Conservation (phyloP, 768 basidiomycete species). For the Antrodiella citrinella region DNA sequence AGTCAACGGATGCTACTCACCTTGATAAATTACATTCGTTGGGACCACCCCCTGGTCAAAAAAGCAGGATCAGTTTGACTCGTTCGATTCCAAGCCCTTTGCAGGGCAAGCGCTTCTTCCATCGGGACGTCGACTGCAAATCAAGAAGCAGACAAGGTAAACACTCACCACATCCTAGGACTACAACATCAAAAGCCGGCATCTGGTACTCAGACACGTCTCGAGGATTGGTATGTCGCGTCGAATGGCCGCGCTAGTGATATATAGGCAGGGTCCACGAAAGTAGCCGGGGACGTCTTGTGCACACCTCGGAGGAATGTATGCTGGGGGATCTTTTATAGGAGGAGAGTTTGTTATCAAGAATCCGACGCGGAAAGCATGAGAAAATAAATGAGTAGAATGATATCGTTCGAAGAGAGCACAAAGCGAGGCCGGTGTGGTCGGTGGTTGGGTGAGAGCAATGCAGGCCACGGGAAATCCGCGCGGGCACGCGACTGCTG, state of each 20-base stretch:
- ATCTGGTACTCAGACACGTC: conserved; percentile 15
- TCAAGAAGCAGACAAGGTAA: background rate
- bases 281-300: background rate
- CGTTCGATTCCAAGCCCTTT: too few species aligned
- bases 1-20: conserved; percentile 52
- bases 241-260: background rate
- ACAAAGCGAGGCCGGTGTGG: background rate
- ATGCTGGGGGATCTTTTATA: background rate
- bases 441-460: background rate
- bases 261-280: too few species aligned
- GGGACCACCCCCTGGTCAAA: conserved; percentile 67
- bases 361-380: background rate
- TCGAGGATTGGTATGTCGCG: background rate
- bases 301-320: background rate
- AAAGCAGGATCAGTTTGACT: too few species aligned
- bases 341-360: background rate
- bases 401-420: background rate
- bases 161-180: conserved; percentile 44
- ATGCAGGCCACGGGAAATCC: background rate
- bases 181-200: conserved; percentile 62
- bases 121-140: too few species aligned
- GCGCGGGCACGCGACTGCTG: too few species aligned
- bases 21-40: conserved; percentile 83
- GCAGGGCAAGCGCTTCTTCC: too few species aligned
- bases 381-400: background rate